phyloP scores from a whole-genome alignment of 306 rosid genomes.

The Purshia tridentata region DNA sequence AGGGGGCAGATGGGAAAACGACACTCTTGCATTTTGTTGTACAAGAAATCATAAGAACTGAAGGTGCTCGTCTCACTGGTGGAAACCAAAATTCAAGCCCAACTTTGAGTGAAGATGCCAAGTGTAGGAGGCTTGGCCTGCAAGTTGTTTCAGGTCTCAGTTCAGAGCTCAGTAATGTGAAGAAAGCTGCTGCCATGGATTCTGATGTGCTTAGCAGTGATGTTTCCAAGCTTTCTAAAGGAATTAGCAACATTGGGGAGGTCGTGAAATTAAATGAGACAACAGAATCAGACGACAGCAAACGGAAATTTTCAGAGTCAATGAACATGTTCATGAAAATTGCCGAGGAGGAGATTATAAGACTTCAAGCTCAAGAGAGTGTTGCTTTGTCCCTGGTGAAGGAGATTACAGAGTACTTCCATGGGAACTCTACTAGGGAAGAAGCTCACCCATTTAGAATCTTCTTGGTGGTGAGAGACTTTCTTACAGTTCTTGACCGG shows the following conservation, averaged over 20 bases:
- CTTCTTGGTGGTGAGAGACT: slow-evolving; percentile 90
- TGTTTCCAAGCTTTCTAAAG: slow-evolving; percentile 75
- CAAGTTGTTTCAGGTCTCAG: slow-evolving; percentile 80
- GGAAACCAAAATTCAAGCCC: slow-evolving; percentile 45
- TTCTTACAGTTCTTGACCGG: slow-evolving; percentile 64
- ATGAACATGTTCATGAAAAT: slow-evolving; percentile 73
- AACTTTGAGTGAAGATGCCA: slow-evolving; percentile 57
- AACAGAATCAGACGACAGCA: slow-evolving; percentile 37
- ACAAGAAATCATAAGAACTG: slow-evolving; percentile 88
- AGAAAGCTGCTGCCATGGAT: slow-evolving; percentile 95
- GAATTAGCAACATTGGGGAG: slow-evolving; percentile 55
- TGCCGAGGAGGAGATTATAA: slow-evolving; percentile 76
- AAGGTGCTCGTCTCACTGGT: slow-evolving; percentile 67
- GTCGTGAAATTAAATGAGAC: slow-evolving; percentile 44
- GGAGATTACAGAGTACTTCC: slow-evolving; percentile 96
- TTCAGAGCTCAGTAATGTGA: slow-evolving; percentile 77
- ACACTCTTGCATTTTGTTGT: slow-evolving; percentile 90
- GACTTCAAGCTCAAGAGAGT: slow-evolving; percentile 83
- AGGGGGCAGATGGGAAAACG: slow-evolving; percentile 93
- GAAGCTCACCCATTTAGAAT: slow-evolving; percentile 98
- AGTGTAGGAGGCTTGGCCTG: slow-evolving; percentile 77
- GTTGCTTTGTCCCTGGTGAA: slow-evolving; percentile 83
- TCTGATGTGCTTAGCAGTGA: slow-evolving; percentile 72
- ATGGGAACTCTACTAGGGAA: slow-evolving; percentile 87
- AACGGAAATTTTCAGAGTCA: slow-evolving; percentile 54